Evolutionary conservation across 768 basidiomycete genomes (phyloP), one percentile per base, ranked within the genome.

Genomic region (Russula ochroleuca): DNA sequence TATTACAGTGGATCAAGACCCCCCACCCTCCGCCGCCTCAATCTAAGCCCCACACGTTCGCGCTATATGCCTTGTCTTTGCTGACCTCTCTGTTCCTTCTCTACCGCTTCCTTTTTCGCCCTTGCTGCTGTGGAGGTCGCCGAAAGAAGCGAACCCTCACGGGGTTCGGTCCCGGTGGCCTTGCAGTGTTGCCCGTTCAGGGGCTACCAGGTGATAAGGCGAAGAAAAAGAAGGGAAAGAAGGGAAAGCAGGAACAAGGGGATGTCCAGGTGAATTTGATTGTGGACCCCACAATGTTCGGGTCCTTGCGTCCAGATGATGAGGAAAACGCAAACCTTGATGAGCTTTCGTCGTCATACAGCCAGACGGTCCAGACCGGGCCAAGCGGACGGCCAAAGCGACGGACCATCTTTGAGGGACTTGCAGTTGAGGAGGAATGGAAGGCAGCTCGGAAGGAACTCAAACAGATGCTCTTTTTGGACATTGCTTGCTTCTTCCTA

Each of bases 221-320:
- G 69, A 78, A 78, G 65, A 76, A 73, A 38, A 75, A 75, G 40
- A 78, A 76, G 48, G 75, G 74, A n/a, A 75, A 73, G 69, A 74
- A 72, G 37, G 71, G 72, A 13, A 57, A 64, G 21, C 62, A 65
- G 7, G 75, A 70, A 13, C 73, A 68, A 38, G 78, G 79, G 6
- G 81, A 82, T 68, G 83, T 89, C 2, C 87, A 89, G 64, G 85
- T 88, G 55, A 89, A 89, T 72, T 76, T 88, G 50, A 88, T 88
- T 64, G 85, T 88, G 35, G 86, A 88, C 68, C 87, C 87, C 8
- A 76, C 76, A 8, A 80, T 82, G 62, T 85, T 89, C 64, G 76
- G 35, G 57, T 70, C 58, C 71, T 9, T 72, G 68, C 17, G 21
- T 23, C 63, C 15, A 14, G 65, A 51, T 4, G 71, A 71, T 28